These are phyloP conservation scores for Cucurbitaria berberidis DNA, from an alignment of 2,329 filamentous ascomycete species.

Conservation along the genomic window DNA sequence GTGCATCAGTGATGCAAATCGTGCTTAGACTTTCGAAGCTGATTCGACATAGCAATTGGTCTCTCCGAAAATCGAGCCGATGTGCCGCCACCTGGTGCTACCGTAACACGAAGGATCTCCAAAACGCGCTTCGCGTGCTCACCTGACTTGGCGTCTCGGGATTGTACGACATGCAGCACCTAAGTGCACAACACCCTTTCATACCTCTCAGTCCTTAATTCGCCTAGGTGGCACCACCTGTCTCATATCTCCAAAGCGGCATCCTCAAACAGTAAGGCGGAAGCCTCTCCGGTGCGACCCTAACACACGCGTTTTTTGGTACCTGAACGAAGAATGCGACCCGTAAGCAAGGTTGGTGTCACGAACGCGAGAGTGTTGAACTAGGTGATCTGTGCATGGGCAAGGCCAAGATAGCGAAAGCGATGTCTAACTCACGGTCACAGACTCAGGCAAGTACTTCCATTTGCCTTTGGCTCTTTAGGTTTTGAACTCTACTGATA, in stretches of 20 bases:
- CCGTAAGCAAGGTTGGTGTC: constrained; percentile 39
- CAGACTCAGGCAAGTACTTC: constrained; percentile 5
- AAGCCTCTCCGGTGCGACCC: constrained; percentile 19
- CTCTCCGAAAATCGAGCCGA: not conserved
- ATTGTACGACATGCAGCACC: constrained; percentile 11
- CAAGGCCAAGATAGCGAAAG: not conserved
- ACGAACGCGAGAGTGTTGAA: constrained; percentile 18
- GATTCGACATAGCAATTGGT: too few relatives aligned
- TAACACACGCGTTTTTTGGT: constrained; percentile 32
- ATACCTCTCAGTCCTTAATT: constrained; percentile 1
- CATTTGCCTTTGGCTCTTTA: not conserved
- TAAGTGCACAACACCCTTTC: constrained; percentile 4
- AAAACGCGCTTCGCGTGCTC: constrained; percentile 27
- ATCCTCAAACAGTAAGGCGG: constrained; percentile 28
- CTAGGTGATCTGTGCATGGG: not conserved
- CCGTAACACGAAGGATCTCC: constrained; percentile 2
- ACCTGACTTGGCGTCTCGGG: constrained; percentile 19
- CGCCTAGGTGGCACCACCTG: constrained; percentile 27
- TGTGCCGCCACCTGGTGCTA: not conserved
- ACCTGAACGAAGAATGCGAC: constrained; percentile 37
- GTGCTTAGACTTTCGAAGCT: not conserved
- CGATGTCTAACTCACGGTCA: constrained; percentile 15
- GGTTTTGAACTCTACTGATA: not conserved
- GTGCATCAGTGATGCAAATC: not conserved
- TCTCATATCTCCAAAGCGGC: constrained; percentile 33